Evolutionary conservation across 352 stramenopile species (phyloP).

Genomic region (Aphanomyces astaci): DNA sequence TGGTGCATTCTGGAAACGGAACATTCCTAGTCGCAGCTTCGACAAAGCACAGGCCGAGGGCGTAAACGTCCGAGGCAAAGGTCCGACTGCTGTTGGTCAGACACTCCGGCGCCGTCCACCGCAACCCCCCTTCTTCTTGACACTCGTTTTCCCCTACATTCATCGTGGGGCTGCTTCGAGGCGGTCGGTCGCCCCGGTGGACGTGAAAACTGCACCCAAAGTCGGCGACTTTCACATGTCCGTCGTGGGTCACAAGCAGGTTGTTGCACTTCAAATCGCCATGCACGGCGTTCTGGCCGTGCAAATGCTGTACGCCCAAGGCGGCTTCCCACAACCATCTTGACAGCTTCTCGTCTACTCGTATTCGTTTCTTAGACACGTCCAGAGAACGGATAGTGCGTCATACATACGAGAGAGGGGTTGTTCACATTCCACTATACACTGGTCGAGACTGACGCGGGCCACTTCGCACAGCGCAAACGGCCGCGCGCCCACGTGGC

Average conservation of each 20-base stretch:
- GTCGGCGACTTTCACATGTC: conserved; percentile 37
- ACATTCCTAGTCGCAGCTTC: conserved; percentile 45
- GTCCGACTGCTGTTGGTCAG: conserved; percentile 32
- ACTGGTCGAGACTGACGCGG: not conserved
- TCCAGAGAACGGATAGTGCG: no score
- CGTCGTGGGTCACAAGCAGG: conserved; percentile 56
- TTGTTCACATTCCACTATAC: not conserved
- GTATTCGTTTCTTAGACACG: no score
- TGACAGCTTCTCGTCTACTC: conserved; percentile 19
- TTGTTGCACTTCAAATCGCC: conserved; percentile 86
- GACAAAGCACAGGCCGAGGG: conserved; percentile 74
- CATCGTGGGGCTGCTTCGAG: not conserved
- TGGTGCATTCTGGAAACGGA: conserved; percentile 28
- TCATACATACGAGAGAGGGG: not conserved
- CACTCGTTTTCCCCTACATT: conserved; percentile 23
- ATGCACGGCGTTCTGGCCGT: conserved; percentile 61
- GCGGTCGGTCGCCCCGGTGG: not conserved
- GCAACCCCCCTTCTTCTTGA: conserved; percentile 42
- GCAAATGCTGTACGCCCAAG: conserved; percentile 56
- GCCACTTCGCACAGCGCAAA: conserved; percentile 12
- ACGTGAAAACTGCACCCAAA: conserved; percentile 33
- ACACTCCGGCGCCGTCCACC: conserved; percentile 64
- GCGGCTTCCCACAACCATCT: conserved; percentile 33
- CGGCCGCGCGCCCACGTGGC: conserved; percentile 31
- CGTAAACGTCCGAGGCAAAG: conserved; percentile 54